Base-by-base conservation (phyloP, 768 basidiomycete genomes). In the Rhodotorula babjevae region DNA sequence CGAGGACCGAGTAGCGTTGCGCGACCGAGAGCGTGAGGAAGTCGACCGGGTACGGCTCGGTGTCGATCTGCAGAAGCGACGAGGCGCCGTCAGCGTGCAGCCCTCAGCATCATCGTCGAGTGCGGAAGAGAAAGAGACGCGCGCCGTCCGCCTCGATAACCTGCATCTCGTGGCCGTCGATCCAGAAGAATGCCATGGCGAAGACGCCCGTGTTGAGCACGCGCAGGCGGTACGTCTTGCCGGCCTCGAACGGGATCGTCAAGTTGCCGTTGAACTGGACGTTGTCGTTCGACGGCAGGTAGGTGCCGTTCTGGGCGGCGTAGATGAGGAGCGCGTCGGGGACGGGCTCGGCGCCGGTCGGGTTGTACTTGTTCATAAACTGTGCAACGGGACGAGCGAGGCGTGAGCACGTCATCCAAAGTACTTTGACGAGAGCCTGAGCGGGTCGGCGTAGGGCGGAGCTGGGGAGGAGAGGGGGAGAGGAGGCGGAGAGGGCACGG, bases 1-100 rank as follows among this genome's bases (percentile, higher is more conserved):
- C 91, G 46, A 97, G 87, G 53, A 99, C 84, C 0, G 93, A 94
- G 81, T 95, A 96, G 29, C 95, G 87, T 81, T 98, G 95, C 0
- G 93, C 93, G 44, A 90, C 92, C 23, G 91, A 85, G 68, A 97
- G 68, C 56, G 87, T 85, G 62, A 97, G 77, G 50, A 89, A 80
- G 79, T 91, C 89, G 73, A 88, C 88, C 0, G 88, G 85, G 53
- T 83, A 89, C 72, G 88, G 87, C 78, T 90, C 85, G 4, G 88
- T 84, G 82, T 97, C 95, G 1, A 72, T 16, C 58, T 60, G 67
- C 60, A 47, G 31, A 8, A 19, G 3, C 9, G 44, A 6, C 33
- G n/a, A 23, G 44, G 3, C 18, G 23, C 14, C n/a, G 7, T 25
- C 19, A 23, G 9, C 40, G 5, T 44, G n/a, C 57, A 55, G 55